phyloP scores from a whole-genome alignment of 495 filamentous ascomycete genomes.

The Aspergillus sparsus region DNA sequence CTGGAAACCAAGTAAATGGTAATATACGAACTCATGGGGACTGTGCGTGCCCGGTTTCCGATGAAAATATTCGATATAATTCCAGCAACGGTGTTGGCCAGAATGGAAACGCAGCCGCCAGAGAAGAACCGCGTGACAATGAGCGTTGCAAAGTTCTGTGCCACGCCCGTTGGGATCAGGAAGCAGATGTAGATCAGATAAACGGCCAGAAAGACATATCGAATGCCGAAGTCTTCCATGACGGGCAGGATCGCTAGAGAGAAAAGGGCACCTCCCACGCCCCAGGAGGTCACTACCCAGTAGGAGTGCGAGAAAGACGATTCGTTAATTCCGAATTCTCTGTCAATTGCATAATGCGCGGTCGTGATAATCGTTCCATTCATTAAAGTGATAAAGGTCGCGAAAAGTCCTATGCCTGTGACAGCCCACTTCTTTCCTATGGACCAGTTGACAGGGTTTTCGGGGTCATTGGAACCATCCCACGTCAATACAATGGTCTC shows the following conservation, averaged over 20 bases:
- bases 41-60: conserved; percentile 36
- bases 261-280: no score
- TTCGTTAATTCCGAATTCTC: no score
- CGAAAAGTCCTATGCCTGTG: no score
- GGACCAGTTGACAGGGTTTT: no score
- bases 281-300: no score
- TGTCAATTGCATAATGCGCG: no score
- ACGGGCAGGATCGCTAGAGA: conserved; percentile 54
- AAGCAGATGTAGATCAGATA: conserved; percentile 49
- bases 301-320: no score
- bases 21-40: conserved; percentile 50
- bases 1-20: conserved; percentile 40
- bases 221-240: conserved; percentile 54
- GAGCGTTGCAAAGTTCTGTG: conserved; percentile 53
- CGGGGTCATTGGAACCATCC: no score
- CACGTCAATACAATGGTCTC: no score
- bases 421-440: no score
- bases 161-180: conserved; percentile 50
- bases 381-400: no score
- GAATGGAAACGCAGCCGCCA: conserved; percentile 47
- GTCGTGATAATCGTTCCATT: no score
- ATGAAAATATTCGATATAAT: conserved; percentile 53
- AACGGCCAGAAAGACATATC: conserved; percentile 44
- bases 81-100: conserved; percentile 44
- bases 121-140: conserved; percentile 49